Evolutionary conservation across 148 eudicot species (phyloP), one percentile per base, ranked within the genome.

Genomic region (Persicaria maculosa): DNA sequence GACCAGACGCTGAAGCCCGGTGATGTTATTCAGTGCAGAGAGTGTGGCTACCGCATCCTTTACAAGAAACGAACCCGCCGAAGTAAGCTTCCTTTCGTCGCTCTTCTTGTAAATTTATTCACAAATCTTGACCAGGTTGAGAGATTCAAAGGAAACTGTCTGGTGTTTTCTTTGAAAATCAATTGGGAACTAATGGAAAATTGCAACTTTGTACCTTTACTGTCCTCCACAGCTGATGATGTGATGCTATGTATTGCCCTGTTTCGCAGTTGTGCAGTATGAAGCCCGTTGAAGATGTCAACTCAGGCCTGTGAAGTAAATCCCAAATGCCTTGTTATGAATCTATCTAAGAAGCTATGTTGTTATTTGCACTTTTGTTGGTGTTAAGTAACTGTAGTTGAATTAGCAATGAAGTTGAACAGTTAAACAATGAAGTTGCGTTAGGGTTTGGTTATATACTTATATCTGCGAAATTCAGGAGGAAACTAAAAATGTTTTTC

Each of bases 1-100:
- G 97, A 93, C 81, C 89, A 93, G 64, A 93, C 93, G 2, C 72
- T 93, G 82, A 93, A 93, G 81, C 75, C 87, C 5, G 90, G 91
- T 47, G 97, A 93, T 72, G 96, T 90, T 52, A 93, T 93, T 61
- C 96, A 93, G 75, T 93, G 97, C 79, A 86, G 96, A 12, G 96
- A 93, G 78, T 93, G 97, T 36, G 96, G 93, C 19, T 90, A 90
- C 54, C 93, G 91, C 53, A 90, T 93, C 74, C 86, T 92, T 7
- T 92, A 90, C 89, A 92, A 92, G 85, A 92, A 92, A 80, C 83
- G 96, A 44, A 92, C 96, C 71, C 91, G 91, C 62, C 78, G 92
- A 85, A 90, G 97, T 92, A 88, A 61, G 85, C 45, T 68, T 9
- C n/a, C 17, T 68, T 14, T 2, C 46, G 4, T 6, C 70, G 43